Evolutionary conservation across 306 rosid species (phyloP).

Genomic region (barrel medic (Medicago truncatula)): DNA sequence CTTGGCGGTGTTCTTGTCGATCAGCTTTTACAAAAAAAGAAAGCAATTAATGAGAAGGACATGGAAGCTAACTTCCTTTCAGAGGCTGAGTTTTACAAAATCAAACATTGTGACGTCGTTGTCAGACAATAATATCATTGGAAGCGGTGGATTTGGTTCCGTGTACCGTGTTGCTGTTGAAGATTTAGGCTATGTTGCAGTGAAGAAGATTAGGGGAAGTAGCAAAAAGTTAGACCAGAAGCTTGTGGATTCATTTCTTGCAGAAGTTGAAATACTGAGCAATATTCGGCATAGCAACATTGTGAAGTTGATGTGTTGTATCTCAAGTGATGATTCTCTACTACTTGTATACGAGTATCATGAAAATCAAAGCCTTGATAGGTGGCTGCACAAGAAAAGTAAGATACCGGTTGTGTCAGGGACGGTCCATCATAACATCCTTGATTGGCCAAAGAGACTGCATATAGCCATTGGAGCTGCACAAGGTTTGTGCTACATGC

Average conservation of each 20-base stretch:
- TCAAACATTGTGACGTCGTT: slow-evolving; percentile 39
- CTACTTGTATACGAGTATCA: slow-evolving; percentile 47
- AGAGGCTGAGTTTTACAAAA: slow-evolving; percentile 48
- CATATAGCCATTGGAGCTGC: slow-evolving; percentile 48
- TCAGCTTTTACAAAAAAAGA: slow-evolving; percentile 37
- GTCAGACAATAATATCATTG: slow-evolving; percentile 44
- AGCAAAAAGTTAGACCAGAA: slow-evolving; percentile 39
- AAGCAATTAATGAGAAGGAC: slow-evolving; percentile 29
- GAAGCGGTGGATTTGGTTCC: slow-evolving; percentile 46
- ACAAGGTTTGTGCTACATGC: slow-evolving; percentile 52
- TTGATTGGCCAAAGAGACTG: slow-evolving; percentile 53
- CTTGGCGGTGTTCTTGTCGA: slow-evolving; percentile 18
- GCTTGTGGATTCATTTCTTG: slow-evolving; percentile 43
- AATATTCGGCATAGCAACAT: slow-evolving; percentile 47
- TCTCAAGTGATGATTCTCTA: slow-evolving; percentile 45
- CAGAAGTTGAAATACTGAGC: slow-evolving; percentile 47
- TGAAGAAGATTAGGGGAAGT: slow-evolving; percentile 42
- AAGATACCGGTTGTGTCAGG: not conserved
- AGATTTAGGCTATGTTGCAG: slow-evolving; percentile 43
- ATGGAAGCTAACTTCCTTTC: slow-evolving; percentile 50
- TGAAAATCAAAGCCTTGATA: slow-evolving; percentile 44
- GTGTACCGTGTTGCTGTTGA: slow-evolving; percentile 42
- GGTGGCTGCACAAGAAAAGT: slow-evolving; percentile 42
- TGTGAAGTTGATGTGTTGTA: slow-evolving; percentile 47
- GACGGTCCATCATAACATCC: not conserved